phyloP scores from a whole-genome alignment of 2,329 filamentous ascomycete genomes.

The Alternaria panax region DNA sequence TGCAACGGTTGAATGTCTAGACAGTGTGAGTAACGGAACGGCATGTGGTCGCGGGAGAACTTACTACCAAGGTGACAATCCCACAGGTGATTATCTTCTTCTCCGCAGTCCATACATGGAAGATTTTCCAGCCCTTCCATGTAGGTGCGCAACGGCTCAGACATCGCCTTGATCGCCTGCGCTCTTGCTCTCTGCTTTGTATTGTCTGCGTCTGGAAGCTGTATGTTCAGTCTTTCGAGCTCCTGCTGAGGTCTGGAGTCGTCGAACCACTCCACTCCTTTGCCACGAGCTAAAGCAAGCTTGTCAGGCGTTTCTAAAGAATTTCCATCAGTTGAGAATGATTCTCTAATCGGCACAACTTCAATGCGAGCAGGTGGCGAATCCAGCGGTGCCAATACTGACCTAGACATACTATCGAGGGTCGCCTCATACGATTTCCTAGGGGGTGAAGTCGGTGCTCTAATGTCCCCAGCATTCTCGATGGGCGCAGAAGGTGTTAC shows the following conservation, averaged over 20 bases:
- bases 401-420: not conserved
- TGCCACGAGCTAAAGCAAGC: not conserved
- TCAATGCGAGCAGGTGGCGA: not conserved
- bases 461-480: too few relatives aligned
- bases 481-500: not conserved
- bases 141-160: not conserved
- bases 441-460: not conserved
- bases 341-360: not conserved
- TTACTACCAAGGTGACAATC: conserved; percentile 35
- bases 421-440: not conserved
- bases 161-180: not conserved
- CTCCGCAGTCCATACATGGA: conserved; percentile 40
- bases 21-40: not conserved
- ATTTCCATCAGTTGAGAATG: not conserved
- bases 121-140: not conserved
- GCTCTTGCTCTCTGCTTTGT: too few relatives aligned
- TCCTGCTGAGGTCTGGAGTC: not conserved
- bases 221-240: not conserved
- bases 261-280: too few relatives aligned
- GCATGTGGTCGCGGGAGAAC: not conserved
- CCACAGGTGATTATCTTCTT: conserved; percentile 13
- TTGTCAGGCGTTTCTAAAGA: not conserved
- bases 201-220: too few relatives aligned
- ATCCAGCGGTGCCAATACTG: not conserved
- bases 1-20: conserved; percentile 17